Conservation (phyloP, 2,329 filamentous ascomycete genomes). For the Didymella pinodella region DNA sequence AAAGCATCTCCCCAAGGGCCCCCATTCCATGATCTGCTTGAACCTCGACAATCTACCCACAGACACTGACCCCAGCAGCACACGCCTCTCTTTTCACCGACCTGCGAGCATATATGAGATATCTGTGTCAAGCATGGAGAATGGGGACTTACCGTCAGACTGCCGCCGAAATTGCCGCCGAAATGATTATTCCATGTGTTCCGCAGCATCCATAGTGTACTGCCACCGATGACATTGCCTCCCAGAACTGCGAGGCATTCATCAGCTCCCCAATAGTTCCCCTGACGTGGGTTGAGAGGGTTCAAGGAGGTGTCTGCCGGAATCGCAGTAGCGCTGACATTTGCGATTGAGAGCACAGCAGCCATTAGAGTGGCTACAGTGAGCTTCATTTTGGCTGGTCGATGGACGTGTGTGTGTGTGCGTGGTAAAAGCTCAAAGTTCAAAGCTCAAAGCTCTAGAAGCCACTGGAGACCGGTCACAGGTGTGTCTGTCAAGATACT, state of each 20-base stretch:
- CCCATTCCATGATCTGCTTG: background rate
- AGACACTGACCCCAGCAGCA: background rate
- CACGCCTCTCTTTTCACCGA: background rate
- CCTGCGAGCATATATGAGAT: background rate
- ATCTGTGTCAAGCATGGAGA: too few relatives aligned
- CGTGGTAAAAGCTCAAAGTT: too few relatives aligned
- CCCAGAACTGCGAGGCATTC: background rate
- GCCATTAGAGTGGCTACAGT: background rate
- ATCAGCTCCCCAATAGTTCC: background rate
- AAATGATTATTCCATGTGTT: background rate
- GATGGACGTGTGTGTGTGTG: background rate
- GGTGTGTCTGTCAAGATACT: background rate
- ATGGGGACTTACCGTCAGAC: background rate
- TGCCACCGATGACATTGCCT: background rate
- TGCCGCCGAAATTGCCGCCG: background rate
- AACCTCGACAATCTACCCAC: background rate
- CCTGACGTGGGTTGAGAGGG: background rate
- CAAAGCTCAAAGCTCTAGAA: too few relatives aligned
- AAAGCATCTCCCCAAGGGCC: background rate
- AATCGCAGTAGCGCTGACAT: background rate
- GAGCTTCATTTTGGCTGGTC: background rate
- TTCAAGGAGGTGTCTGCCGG: background rate
- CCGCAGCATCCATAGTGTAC: background rate
- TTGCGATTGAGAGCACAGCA: background rate
- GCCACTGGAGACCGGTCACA: background rate